Evolutionary conservation across 768 basidiomycete genomes (phyloP), one percentile per base, ranked within the genome.

Genomic region (Pisolithus marmoratus): DNA sequence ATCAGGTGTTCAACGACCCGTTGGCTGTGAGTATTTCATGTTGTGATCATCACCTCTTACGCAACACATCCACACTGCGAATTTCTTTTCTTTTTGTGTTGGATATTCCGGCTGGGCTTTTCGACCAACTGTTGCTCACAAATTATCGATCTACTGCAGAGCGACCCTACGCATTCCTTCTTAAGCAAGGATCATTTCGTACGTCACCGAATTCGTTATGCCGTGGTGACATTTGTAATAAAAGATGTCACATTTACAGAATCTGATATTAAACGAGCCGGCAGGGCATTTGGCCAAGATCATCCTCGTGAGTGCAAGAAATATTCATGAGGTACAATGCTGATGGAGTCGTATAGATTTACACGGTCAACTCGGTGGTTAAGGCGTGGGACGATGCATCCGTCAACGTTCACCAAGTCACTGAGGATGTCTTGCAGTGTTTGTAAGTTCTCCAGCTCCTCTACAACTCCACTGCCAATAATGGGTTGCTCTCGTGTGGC

Each of bases 141-240:
- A 24, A 29, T 50, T 31, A n/a, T 55, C 53, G 40, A 41, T 41
- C 27, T 27, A 15, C 45, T 44, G 42, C 58, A 89, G 83, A 87
- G 84, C 31, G 90, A 94, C 63, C 90, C 90, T 3, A 94, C 90
- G 3, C 90, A 92, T 64, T 91, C 88, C 3, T 89, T 90, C 74
- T 67, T 93, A 67, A 90, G 87, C 64, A 92, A 92, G 70, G 90
- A 93, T 63, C 89, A 93, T 60, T 91, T 91, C 58, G 87, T 87
- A 57, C 60, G 84, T 75, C n/a, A 38, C 20, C 8, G n/a, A n/a
- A n/a, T 23, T 17, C 37, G 31, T 38, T 67, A 44, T 20, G 42
- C 5, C 20, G 41, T 42, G 14, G 11, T 23, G 20, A 20, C 14
- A 22, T 31, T 23, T 20, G 36, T 34, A 22, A 38, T 23, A 17